Evolutionary conservation across 2,329 filamentous ascomycete species (phyloP).

Genomic region (Triangularia verruculosa): DNA sequence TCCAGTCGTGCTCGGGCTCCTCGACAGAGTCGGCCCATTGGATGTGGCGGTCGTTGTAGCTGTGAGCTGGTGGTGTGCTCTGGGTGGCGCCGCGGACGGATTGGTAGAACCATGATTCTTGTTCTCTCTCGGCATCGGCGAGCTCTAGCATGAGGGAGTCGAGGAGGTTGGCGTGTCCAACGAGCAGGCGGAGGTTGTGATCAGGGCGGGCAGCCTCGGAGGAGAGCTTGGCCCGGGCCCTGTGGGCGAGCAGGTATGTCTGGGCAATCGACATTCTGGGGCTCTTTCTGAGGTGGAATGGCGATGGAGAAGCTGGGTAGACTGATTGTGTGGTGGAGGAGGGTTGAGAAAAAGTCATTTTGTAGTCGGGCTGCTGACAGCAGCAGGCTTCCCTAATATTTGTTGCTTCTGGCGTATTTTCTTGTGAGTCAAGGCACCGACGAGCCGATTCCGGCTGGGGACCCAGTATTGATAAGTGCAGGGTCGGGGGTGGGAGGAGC

Average conservation of each 20-base stretch:
- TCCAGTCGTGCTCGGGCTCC: constrained; percentile 68
- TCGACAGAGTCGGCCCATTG: constrained; percentile 83
- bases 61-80: constrained; percentile 29
- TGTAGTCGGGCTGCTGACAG: constrained; percentile 11
- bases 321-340: constrained; percentile 21
- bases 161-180: constrained; percentile 97
- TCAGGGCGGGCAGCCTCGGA: constrained; percentile 85
- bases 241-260: constrained; percentile 97
- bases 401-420: constrained; percentile 23
- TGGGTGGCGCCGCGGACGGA: constrained; percentile 74
- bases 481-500: constrained; percentile 16
- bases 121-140: constrained; percentile 88
- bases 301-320: constrained; percentile 37
- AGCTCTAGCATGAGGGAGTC: constrained; percentile 89
- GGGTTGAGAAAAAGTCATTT: constrained; percentile 25
- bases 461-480: constrained; percentile 5
- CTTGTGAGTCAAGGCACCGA: constrained; percentile 28
- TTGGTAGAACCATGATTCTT: constrained; percentile 97
- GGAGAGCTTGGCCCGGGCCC: constrained; percentile 93
- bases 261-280: constrained; percentile 85
- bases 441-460: constrained; percentile 27
- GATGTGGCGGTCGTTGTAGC: constrained; percentile 65
- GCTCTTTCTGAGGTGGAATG: constrained; percentile 63
- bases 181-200: constrained; percentile 91
- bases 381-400: constrained; percentile 23